Evolutionary conservation across 2,329 filamentous ascomycete genomes (phyloP).

Genomic region (Aspergillus terreus): DNA sequence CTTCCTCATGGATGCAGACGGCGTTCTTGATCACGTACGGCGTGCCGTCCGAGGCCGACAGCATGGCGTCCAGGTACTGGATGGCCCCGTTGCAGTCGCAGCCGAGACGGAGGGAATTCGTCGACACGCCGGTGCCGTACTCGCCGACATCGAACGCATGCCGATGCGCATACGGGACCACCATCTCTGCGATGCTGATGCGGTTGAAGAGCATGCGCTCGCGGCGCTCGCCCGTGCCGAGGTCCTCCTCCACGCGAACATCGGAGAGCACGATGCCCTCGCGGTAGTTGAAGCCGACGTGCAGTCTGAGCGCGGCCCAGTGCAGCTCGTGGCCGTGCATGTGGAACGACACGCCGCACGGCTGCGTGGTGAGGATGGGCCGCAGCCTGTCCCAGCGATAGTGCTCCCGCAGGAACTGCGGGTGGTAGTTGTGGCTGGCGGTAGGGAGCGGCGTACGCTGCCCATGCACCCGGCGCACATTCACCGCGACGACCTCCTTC

Average conservation of each 20-base stretch:
- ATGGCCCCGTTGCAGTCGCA: slow-evolving; percentile 37
- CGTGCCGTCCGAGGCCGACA: slow-evolving; percentile 20
- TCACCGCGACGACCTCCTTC: slow-evolving; percentile 26
- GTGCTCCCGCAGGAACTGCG: neutral
- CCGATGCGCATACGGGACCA: slow-evolving; percentile 40
- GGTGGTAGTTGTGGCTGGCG: slow-evolving; percentile 2
- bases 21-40: slow-evolving; percentile 5
- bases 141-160: slow-evolving; percentile 48
- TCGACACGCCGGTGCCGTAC: slow-evolving; percentile 47
- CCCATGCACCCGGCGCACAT: slow-evolving; percentile 7
- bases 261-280: slow-evolving; percentile 57
- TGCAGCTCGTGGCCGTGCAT: slow-evolving; percentile 27
- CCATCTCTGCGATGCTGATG: slow-evolving; percentile 27
- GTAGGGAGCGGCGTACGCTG: neutral
- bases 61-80: slow-evolving; percentile 26
- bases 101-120: slow-evolving; percentile 43
- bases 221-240: slow-evolving; percentile 19
- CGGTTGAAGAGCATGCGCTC: slow-evolving; percentile 29
- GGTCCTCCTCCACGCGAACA: slow-evolving; percentile 24
- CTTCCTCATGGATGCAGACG: slow-evolving; percentile 4
- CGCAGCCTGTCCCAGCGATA: neutral
- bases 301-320: slow-evolving; percentile 33
- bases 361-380: slow-evolving; percentile 26
- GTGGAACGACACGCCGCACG: slow-evolving; percentile 27
- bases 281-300: slow-evolving; percentile 48